Evolutionary conservation across 169 alveolate species (phyloP).

Genomic region (Plasmodium cynomolgi): DNA sequence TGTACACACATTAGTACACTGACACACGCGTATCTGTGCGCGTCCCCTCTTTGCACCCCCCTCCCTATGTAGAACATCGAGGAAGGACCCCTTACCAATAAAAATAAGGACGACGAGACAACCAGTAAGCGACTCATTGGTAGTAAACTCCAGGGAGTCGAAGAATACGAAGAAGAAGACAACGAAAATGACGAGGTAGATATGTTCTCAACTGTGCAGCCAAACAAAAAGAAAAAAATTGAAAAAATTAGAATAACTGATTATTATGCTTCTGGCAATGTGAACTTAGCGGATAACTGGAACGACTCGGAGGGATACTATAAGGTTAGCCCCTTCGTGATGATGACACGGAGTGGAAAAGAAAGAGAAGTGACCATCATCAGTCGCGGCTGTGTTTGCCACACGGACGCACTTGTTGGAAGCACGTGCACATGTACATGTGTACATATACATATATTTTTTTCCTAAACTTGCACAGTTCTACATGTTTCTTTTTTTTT

Average conservation of each 20-base stretch:
- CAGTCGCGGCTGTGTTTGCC: not conserved
- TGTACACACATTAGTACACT: not conserved
- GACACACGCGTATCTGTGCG: not conserved
- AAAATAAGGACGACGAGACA: slow-evolving; percentile 2
- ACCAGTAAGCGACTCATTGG: not conserved
- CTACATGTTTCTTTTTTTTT: not conserved
- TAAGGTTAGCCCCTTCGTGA: slow-evolving; percentile 68
- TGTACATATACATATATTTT: not conserved
- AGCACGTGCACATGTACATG: not conserved
- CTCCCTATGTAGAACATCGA: slow-evolving; percentile 17
- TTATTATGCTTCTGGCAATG: slow-evolving; percentile 64
- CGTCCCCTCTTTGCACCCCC: not conserved
- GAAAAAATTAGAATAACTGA: slow-evolving; percentile 47
- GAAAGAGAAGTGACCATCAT: not conserved
- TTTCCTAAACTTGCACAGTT: not conserved
- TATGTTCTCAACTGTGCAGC: slow-evolving; percentile 60
- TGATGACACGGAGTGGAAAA: not conserved
- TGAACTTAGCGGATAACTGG: slow-evolving; percentile 85
- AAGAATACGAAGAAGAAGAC: slow-evolving; percentile 30
- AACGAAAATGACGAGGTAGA: slow-evolving; percentile 64
- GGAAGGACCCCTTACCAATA: slow-evolving; percentile 8
- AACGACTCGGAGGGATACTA: slow-evolving; percentile 88
- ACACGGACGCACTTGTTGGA: not conserved
- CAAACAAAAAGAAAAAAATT: slow-evolving; percentile 49
- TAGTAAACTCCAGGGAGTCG: not conserved